phyloP scores from a whole-genome alignment of 306 rosid genomes.

The Cicer chorassanicum region DNA sequence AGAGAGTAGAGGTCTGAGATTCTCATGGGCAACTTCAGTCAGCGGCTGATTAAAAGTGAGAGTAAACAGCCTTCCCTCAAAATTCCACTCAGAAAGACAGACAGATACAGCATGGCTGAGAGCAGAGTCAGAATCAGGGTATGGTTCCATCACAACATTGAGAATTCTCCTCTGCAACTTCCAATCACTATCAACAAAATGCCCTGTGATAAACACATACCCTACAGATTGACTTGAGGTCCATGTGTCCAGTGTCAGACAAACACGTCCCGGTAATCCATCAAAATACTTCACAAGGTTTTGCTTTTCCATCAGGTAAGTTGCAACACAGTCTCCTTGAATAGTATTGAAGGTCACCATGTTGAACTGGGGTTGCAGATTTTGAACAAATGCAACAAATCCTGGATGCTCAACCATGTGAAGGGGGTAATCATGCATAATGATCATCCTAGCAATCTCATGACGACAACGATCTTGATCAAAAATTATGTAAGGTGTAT shows the following conservation, averaged over 20 bases:
- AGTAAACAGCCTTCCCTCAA: constrained; percentile 79
- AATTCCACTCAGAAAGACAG: constrained; percentile 84
- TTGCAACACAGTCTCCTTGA: constrained; percentile 93
- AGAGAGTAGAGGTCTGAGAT: constrained; percentile 77
- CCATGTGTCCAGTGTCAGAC: constrained; percentile 86
- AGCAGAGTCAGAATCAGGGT: constrained; percentile 77
- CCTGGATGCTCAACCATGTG: constrained; percentile 97
- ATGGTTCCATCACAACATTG: constrained; percentile 94
- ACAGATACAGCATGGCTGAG: constrained; percentile 83
- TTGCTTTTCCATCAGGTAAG: constrained; percentile 78
- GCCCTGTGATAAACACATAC: constrained; percentile 82
- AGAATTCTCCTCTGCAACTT: constrained; percentile 79
- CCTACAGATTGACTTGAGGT: constrained; percentile 78
- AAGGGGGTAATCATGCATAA: constrained; percentile 94
- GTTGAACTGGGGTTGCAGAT: constrained; percentile 90
- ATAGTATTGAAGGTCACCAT: constrained; percentile 82
- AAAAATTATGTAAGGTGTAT: constrained; percentile 62
- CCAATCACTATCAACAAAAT: constrained; percentile 88
- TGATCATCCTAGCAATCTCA: constrained; percentile 93
- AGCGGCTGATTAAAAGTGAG: constrained; percentile 59
- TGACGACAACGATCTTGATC: constrained; percentile 82
- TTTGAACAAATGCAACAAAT: constrained; percentile 77
- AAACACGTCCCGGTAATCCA: constrained; percentile 78
- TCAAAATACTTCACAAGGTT: constrained; percentile 62
- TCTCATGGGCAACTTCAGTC: constrained; percentile 62